Evolutionary conservation across 1,139 yeast genomes (phyloP).

Genomic region (Hansenula sp.): DNA sequence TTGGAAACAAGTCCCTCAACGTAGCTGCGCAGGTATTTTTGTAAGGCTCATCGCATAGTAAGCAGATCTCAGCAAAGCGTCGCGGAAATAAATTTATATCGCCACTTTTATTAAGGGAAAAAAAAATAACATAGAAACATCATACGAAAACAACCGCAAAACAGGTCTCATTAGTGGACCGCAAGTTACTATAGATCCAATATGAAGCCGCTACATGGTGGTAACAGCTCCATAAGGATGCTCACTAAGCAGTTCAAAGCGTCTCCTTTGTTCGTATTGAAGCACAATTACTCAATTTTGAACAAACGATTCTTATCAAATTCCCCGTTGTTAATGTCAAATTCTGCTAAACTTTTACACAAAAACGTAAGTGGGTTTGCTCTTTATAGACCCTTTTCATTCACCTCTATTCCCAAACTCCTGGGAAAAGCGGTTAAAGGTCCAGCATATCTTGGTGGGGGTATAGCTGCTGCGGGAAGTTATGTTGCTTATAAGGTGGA

Average conservation of each 20-base stretch:
- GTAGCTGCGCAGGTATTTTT: no score
- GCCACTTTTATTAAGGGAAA: constrained; percentile 1
- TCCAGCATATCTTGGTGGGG: constrained; percentile 85
- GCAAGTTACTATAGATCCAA: neutral
- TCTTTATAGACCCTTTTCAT: constrained; percentile 15
- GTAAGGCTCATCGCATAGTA: no score
- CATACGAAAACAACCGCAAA: neutral
- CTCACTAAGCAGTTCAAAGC: neutral
- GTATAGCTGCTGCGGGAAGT: constrained; percentile 91
- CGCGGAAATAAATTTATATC: neutral
- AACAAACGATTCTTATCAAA: constrained; percentile 13
- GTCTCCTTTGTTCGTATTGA: constrained; percentile 1
- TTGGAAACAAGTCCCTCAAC: no score
- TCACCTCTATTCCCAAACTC: constrained; percentile 43
- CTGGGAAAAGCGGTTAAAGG: constrained; percentile 56
- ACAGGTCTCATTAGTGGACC: neutral
- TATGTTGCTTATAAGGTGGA: constrained; percentile 89
- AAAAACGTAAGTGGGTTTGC: neutral
- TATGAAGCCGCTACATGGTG: constrained; percentile 1
- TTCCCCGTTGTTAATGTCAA: constrained; percentile 9
- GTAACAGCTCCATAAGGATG: neutral
- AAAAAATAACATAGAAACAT: neutral
- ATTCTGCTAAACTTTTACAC: neutral
- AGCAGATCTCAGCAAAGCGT: neutral
- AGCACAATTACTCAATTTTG: constrained; percentile 5